phyloP scores from a whole-genome alignment of 2,329 filamentous ascomycete genomes.

The Endoconidiophora laricicola region DNA sequence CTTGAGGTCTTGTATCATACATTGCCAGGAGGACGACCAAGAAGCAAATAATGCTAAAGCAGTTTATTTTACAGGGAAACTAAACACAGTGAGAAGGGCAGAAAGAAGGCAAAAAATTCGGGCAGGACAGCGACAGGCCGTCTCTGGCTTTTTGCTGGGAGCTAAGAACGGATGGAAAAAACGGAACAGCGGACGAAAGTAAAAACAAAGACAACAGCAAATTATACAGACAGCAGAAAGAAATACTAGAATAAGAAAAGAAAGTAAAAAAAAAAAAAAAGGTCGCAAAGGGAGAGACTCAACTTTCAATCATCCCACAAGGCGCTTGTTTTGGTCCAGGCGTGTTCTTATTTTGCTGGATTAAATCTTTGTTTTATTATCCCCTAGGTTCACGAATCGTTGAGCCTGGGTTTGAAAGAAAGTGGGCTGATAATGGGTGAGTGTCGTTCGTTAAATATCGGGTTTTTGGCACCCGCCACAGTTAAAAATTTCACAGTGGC shows the following conservation, averaged over 20 bases:
- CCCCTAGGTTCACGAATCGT: neutral
- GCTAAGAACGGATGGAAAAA: neutral
- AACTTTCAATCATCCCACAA: too few species aligned
- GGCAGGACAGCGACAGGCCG: neutral
- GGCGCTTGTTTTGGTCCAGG: neutral
- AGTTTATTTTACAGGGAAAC: neutral
- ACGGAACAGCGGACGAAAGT: neutral
- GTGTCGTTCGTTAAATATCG: slow-evolving; percentile 11
- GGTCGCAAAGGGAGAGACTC: neutral
- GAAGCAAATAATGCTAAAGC: neutral
- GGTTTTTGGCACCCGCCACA: slow-evolving; percentile 2
- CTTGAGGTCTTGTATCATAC: too few species aligned
- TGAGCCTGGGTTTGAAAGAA: slow-evolving; percentile 5
- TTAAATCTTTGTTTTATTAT: neutral
- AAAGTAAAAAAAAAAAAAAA: neutral
- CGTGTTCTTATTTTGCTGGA: slow-evolving; percentile 1
- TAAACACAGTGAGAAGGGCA: neutral
- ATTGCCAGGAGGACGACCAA: neutral
- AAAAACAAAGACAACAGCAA: neutral
- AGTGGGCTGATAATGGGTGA: slow-evolving; percentile 12
- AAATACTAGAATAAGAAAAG: neutral
- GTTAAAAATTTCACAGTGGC: neutral
- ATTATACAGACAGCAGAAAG: neutral
- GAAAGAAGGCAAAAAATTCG: neutral
- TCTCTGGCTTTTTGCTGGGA: neutral